phyloP scores from a whole-genome alignment of 352 stramenopile genomes.

The Blastocystis hominis region DNA sequence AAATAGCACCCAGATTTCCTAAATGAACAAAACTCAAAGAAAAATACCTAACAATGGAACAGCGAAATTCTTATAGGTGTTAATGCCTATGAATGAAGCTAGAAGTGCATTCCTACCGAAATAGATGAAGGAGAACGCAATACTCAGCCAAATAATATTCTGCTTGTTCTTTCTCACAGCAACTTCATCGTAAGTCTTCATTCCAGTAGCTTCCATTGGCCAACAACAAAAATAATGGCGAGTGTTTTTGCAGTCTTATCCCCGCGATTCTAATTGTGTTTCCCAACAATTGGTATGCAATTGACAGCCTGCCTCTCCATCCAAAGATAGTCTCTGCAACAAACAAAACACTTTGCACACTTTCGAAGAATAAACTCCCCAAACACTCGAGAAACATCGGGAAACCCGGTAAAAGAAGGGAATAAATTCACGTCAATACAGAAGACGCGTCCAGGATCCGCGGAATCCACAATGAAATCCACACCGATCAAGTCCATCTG shows the following conservation, averaged over 20 bases:
- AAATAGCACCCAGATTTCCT: slow-evolving; percentile 8
- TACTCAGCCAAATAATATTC: slow-evolving; percentile 17
- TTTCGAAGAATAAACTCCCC: not conserved
- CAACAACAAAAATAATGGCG: not conserved
- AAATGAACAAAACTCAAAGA: not conserved
- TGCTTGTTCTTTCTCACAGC: not conserved
- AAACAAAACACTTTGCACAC: not conserved
- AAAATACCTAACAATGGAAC: not conserved
- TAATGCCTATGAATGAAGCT: not conserved
- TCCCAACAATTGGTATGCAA: not conserved
- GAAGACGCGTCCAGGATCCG: not conserved
- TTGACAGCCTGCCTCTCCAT: too few species aligned
- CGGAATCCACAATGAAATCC: slow-evolving; percentile 10
- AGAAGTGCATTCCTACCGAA: not conserved
- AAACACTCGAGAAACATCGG: not conserved
- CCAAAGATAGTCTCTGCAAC: too few species aligned
- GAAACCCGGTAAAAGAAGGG: slow-evolving; percentile 16
- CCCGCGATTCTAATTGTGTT: not conserved
- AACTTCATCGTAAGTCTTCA: not conserved
- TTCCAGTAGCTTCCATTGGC: not conserved
- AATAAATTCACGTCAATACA: slow-evolving; percentile 30
- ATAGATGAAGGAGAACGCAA: slow-evolving; percentile 11
- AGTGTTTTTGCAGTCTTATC: not conserved
- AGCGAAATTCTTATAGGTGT: slow-evolving; percentile 8
- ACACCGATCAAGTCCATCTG: not conserved